phyloP scores from a whole-genome alignment of 176 grass and related monocot genomes.

The Carex myosuroides region DNA sequence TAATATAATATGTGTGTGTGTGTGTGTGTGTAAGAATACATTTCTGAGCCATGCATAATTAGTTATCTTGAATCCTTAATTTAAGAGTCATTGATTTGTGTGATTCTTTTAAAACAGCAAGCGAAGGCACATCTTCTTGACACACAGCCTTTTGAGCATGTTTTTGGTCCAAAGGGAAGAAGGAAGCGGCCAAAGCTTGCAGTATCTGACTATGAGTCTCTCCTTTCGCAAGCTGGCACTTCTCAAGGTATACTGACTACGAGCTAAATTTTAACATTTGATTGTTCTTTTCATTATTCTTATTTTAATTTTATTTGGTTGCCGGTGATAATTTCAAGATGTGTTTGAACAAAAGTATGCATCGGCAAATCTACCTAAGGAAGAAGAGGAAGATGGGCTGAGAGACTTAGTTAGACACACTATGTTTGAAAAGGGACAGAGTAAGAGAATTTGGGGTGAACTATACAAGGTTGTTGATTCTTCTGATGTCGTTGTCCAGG shows the following conservation, averaged over 20 bases:
- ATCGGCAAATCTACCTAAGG: slow-evolving; percentile 40
- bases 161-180: slow-evolving; percentile 89
- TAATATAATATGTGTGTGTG: not conserved
- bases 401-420: slow-evolving; percentile 88
- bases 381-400: slow-evolving; percentile 81
- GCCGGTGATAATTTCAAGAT: slow-evolving; percentile 33
- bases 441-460: slow-evolving; percentile 98
- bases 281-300: not conserved
- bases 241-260: slow-evolving; percentile 53
- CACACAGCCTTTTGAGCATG: slow-evolving; percentile 73
- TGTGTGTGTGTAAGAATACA: not conserved
- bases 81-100: not conserved
- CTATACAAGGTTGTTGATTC: slow-evolving; percentile 97
- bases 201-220: slow-evolving; percentile 63
- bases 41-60: not conserved
- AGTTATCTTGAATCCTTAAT: not conserved
- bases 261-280: not conserved
- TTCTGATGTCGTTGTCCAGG: slow-evolving; percentile 94
- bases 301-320: not conserved
- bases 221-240: slow-evolving; percentile 56
- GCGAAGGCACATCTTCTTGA: slow-evolving; percentile 86
- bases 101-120: slow-evolving; percentile 44
- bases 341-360: slow-evolving; percentile 64
- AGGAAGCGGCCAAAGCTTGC: slow-evolving; percentile 67
- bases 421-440: slow-evolving; percentile 97